A percentile compares a stretch with the other conserved stretches of the same genome.
Conservation (phyloP, 257 asterid species). For the Echium plantagineum region DNA sequence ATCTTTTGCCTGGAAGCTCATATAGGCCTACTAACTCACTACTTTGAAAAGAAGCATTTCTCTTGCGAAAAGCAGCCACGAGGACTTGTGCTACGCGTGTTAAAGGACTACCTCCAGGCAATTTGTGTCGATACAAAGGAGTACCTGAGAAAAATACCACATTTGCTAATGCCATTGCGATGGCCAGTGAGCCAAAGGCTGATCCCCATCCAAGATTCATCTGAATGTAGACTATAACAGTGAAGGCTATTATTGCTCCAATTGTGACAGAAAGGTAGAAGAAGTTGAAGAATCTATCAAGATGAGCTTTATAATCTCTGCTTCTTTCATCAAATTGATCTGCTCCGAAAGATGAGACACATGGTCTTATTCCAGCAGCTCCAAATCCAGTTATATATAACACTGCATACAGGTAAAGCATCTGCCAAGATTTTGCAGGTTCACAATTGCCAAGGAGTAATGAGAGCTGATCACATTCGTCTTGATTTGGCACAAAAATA, state of each 20-base stretch:
- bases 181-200: constrained; percentile 83
- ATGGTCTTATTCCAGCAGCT: constrained; percentile 98
- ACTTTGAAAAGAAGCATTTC: constrained; percentile 49
- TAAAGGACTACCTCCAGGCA: constrained; percentile 94
- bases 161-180: constrained; percentile 90
- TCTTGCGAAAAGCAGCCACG: constrained; percentile 75
- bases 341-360: constrained; percentile 98
- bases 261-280: constrained; percentile 90
- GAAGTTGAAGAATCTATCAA: constrained; percentile 84
- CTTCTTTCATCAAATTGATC: constrained; percentile 89
- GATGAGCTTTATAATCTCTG: constrained; percentile 53
- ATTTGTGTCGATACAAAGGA: constrained; percentile 77
- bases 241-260: constrained; percentile 90
- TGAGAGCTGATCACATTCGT: constrained; percentile 66
- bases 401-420: constrained; percentile 64
- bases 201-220: constrained; percentile 89
- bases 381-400: constrained; percentile 82
- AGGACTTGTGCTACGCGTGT: constrained; percentile 90
- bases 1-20: constrained; percentile 76
- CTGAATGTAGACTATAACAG: constrained; percentile 83
- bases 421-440: constrained; percentile 88
- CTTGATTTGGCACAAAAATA: constrained; percentile 65
- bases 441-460: constrained; percentile 84
- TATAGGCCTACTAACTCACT: constrained; percentile 77
- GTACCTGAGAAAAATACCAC: constrained; percentile 83